Percentiles rank a stretch among this genome's conserved stretches.
Conservation (phyloP, 495 filamentous ascomycete species). For the Hypomontagnella submonticulosa region DNA sequence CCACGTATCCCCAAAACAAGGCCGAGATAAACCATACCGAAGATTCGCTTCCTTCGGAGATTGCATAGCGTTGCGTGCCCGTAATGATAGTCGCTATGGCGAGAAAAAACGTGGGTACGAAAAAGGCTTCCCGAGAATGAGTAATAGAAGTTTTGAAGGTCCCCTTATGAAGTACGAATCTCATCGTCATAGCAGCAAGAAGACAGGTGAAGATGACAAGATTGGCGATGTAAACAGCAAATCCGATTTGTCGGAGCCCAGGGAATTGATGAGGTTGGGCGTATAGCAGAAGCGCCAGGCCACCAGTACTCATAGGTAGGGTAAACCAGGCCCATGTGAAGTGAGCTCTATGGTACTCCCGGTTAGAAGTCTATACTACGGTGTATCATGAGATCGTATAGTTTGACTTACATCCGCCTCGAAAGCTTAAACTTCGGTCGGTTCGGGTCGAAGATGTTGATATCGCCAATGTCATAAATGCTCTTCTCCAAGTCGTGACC, state of each 20-base stretch:
- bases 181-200: conserved; percentile 61
- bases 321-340: conserved; percentile 81
- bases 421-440: conserved; percentile 42
- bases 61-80: conserved; percentile 67
- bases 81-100: conserved; percentile 71
- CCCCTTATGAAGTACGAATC: conserved; percentile 65
- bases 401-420: conserved; percentile 57
- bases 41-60: conserved; percentile 50
- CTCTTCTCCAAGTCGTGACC: conserved; percentile 17
- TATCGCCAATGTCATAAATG: not conserved
- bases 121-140: conserved; percentile 71
- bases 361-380: conserved; percentile 1
- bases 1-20: conserved; percentile 64
- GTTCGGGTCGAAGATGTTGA: conserved; percentile 36
- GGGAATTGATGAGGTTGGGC: conserved; percentile 69
- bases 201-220: conserved; percentile 64
- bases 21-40: conserved; percentile 52
- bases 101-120: conserved; percentile 75
- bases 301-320: conserved; percentile 71
- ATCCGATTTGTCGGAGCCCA: conserved; percentile 67
- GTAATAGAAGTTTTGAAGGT: conserved; percentile 65
- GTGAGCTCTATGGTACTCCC: conserved; percentile 49
- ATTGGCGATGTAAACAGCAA: conserved; percentile 69
- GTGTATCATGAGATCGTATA: not conserved
- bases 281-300: conserved; percentile 68